Conservation (phyloP, 1,139 yeast species). For the Wickerhamiella pararugosa region DNA sequence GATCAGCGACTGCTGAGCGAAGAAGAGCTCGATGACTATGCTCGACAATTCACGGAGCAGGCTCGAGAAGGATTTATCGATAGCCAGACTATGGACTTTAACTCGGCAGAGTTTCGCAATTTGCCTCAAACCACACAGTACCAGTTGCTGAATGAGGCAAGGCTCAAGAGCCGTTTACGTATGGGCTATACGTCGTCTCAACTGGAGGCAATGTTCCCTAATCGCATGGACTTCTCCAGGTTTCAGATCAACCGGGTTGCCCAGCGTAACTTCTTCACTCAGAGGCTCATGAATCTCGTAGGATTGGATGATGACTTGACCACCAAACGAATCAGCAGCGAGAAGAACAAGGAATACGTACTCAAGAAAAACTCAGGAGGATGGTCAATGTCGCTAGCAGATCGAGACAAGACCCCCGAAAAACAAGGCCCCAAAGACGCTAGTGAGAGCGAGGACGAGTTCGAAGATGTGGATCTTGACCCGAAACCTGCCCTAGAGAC, state of each 20-base stretch:
- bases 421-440: constrained; percentile 9
- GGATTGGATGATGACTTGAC: constrained; percentile 58
- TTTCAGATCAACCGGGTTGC: constrained; percentile 91
- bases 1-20: constrained; percentile 68
- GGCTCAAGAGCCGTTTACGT: constrained; percentile 76
- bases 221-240: constrained; percentile 76
- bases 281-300: constrained; percentile 65
- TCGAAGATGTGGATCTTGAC: constrained; percentile 42
- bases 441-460: constrained; percentile 34
- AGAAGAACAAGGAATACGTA: constrained; percentile 60
- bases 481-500: constrained; percentile 31
- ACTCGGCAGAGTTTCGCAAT: constrained; percentile 25
- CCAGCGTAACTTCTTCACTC: constrained; percentile 81
- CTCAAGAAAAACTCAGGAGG: constrained; percentile 70
- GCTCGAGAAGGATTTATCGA: constrained; percentile 17
- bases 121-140: constrained; percentile 73
- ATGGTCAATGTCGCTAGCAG: constrained; percentile 61
- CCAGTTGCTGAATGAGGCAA: constrained; percentile 66
- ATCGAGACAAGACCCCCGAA: constrained; percentile 17
- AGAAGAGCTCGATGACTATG: constrained; percentile 50
- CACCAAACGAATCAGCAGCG: constrained; percentile 59
- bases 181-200: constrained; percentile 91
- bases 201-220: constrained; percentile 62
- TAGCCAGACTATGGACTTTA: constrained; percentile 25
- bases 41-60: constrained; percentile 47